Conservation (phyloP, 768 basidiomycete species). For the Collybiopsis luxurians region DNA sequence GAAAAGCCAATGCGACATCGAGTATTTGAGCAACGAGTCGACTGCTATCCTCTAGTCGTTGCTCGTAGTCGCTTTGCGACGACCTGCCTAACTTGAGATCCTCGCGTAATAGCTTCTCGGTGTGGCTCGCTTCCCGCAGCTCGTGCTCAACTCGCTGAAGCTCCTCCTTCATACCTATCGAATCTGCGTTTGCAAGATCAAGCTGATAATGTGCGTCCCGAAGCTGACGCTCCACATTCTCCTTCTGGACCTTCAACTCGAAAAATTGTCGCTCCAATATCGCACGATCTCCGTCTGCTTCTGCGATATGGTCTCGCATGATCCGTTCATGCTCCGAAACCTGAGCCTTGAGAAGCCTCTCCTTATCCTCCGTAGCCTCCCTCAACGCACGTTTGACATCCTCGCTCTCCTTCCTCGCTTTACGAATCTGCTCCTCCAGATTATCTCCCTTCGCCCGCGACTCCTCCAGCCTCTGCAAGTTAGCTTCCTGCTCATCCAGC, state of each 20-base stretch:
- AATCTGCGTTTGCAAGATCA: constrained; percentile 67
- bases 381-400: constrained; percentile 66
- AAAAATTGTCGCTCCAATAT: constrained; percentile 87
- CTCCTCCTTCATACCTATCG: constrained; percentile 68
- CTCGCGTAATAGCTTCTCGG: constrained; percentile 69
- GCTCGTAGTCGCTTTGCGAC: constrained; percentile 68
- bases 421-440: constrained; percentile 71
- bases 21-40: constrained; percentile 80
- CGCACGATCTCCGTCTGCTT: constrained; percentile 91
- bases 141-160: constrained; percentile 69
- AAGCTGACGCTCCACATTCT: constrained; percentile 57
- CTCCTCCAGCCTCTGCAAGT: constrained; percentile 69
- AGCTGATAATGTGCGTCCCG: constrained; percentile 59
- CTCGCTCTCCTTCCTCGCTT: constrained; percentile 68
- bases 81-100: constrained; percentile 69
- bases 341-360: constrained; percentile 68
- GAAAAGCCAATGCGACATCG: constrained; percentile 76
- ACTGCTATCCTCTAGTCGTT: constrained; percentile 59
- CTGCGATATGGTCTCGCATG: constrained; percentile 86
- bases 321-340: constrained; percentile 62
- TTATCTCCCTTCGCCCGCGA: constrained; percentile 73
- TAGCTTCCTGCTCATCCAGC: constrained; percentile 74
- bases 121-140: constrained; percentile 61
- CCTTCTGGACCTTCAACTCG: constrained; percentile 63
- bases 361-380: constrained; percentile 75